These are phyloP conservation scores for Apiotrichum siamense DNA, from an alignment of 1,284 basidiomycete species.

Conservation along the genomic window DNA sequence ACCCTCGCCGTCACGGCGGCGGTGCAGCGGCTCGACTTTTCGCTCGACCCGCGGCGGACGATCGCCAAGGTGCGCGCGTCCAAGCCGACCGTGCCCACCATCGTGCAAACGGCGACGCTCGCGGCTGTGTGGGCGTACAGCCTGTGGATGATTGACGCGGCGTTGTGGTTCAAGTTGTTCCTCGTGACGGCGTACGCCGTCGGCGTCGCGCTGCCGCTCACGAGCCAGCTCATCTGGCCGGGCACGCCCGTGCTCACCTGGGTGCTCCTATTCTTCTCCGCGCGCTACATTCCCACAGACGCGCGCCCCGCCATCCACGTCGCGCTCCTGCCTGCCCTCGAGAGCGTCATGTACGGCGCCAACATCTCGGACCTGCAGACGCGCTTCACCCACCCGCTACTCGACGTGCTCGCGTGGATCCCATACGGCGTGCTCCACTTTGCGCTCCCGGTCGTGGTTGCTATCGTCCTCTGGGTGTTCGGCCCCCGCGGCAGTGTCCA, in stretches of 20 bases:
- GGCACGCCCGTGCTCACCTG: conserved; percentile 81
- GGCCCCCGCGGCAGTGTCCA: conserved; percentile 72
- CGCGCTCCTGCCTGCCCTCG: conserved; percentile 84
- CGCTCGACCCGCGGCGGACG: conserved; percentile 63
- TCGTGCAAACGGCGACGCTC: conserved; percentile 57
- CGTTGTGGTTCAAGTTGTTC: conserved; percentile 64
- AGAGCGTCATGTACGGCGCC: conserved; percentile 89
- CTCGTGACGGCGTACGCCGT: conserved; percentile 69
- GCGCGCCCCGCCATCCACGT: conserved; percentile 82
- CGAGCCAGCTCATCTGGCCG: conserved; percentile 86
- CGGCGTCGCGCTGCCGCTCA: conserved; percentile 74
- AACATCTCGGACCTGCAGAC: conserved; percentile 97
- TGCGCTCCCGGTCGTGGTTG: conserved; percentile 71
- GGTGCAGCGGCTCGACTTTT: conserved; percentile 63
- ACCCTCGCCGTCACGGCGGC: conserved; percentile 38
- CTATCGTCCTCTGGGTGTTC: conserved; percentile 69
- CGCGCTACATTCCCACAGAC: conserved; percentile 69
- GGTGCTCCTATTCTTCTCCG: conserved; percentile 78
- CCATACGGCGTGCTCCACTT: conserved; percentile 95
- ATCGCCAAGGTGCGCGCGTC: conserved; percentile 59
- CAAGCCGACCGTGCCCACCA: conserved; percentile 58
- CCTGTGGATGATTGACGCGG: conserved; percentile 59
- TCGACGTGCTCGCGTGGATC: conserved; percentile 92
- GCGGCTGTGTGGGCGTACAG: conserved; percentile 61
- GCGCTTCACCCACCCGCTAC: conserved; percentile 79